Evolutionary conservation across 176 grass and related monocot species (phyloP).

Genomic region (Thinopyrum elongatum): DNA sequence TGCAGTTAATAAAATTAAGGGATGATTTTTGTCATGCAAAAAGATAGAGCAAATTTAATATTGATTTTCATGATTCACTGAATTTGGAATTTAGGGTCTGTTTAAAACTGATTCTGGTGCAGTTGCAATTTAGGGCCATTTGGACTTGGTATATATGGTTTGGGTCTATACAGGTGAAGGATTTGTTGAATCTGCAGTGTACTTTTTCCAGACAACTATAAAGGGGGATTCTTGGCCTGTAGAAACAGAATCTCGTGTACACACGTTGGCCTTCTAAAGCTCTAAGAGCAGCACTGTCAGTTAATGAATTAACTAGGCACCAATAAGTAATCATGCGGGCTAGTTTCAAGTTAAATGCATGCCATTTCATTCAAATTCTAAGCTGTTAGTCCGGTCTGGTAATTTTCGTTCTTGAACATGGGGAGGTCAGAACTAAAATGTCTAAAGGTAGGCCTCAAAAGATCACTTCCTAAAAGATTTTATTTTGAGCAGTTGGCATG

Average conservation of each 20-base stretch:
- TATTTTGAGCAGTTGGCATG: background rate
- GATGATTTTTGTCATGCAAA: background rate
- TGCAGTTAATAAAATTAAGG: background rate
- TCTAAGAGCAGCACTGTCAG: background rate
- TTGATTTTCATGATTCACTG: background rate
- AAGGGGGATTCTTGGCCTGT: background rate
- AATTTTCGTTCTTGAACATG: background rate
- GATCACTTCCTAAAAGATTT: background rate
- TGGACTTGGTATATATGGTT: conserved; percentile 23
- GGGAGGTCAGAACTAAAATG: background rate
- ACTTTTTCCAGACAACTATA: background rate
- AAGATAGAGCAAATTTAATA: background rate
- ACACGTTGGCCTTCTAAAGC: background rate
- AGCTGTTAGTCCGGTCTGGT: background rate
- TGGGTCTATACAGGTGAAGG: background rate
- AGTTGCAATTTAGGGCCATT: background rate
- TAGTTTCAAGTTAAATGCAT: background rate
- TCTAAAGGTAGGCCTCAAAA: background rate
- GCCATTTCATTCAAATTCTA: background rate
- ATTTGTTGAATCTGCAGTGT: conserved; percentile 15
- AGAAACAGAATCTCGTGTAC: background rate
- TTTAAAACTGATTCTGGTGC: background rate
- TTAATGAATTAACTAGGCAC: conserved; percentile 1
- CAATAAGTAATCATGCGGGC: background rate
- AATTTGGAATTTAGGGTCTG: background rate